phyloP scores from a whole-genome alignment of 2,329 filamentous ascomycete species.

The Dactylellina haptotyla region DNA sequence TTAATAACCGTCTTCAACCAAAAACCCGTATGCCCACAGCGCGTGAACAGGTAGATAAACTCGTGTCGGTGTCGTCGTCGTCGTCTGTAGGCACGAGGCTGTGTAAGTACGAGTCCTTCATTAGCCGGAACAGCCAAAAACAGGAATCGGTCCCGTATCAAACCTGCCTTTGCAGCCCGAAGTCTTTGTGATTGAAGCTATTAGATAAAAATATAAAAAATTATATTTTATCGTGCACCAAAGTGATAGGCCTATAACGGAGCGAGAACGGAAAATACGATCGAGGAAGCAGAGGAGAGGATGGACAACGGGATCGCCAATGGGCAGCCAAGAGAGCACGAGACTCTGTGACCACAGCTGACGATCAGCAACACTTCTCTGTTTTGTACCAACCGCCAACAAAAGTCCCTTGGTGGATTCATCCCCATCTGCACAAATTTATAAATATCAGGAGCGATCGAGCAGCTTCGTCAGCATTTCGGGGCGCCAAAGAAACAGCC shows the following conservation, averaged over 20 bases:
- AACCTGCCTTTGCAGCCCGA: not conserved
- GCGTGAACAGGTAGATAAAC: not conserved
- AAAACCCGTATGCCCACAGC: not conserved
- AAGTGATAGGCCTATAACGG: no score
- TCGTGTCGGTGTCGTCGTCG: not conserved
- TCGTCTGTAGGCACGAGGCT: no score
- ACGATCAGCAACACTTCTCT: conserved; percentile 11
- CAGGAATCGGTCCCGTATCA: not conserved
- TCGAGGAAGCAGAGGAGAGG: no score
- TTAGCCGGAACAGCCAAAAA: conserved; percentile 5
- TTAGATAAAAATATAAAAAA: no score
- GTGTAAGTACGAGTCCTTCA: not conserved
- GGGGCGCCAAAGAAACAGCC: not conserved
- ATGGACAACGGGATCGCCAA: not conserved
- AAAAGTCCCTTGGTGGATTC: not conserved
- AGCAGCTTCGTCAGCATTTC: not conserved
- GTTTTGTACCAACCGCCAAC: not conserved
- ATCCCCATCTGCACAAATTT: not conserved
- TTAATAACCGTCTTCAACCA: no score
- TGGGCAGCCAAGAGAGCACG: not conserved
- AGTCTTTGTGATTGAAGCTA: not conserved
- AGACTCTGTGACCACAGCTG: conserved; percentile 4
- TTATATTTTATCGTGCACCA: no score
- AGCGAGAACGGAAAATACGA: no score
- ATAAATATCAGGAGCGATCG: no score